These are phyloP conservation scores for Sclerotinia spermophila DNA, from an alignment of 2,329 filamentous ascomycete species.

Conservation along the genomic window DNA sequence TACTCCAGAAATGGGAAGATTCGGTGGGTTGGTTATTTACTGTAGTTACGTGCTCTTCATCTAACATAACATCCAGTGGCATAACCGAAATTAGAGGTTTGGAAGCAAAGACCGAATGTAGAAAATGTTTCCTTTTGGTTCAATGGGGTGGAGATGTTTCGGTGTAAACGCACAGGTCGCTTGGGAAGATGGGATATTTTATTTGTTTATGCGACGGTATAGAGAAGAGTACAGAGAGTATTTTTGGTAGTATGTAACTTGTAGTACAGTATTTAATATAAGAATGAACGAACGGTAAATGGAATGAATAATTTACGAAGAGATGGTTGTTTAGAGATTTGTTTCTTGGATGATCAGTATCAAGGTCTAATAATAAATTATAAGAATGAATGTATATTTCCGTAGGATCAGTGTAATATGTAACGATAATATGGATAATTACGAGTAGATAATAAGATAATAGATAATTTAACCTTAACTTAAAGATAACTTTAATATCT, in stretches of 20 bases:
- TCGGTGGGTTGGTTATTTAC: neutral
- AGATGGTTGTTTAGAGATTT: neutral
- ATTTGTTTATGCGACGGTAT: neutral
- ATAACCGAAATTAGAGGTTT: conserved; percentile 9
- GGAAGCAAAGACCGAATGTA: neutral
- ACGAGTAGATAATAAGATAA: too few species aligned
- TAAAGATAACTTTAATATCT: too few species aligned
- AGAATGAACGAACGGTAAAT: neutral
- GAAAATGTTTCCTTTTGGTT: neutral
- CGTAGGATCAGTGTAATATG: neutral
- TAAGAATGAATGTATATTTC: neutral
- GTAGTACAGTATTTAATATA: too few species aligned
- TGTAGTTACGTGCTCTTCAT: conserved; percentile 12
- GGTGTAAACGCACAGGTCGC: neutral
- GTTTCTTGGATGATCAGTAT: neutral
- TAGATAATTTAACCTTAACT: too few species aligned
- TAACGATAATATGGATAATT: too few species aligned
- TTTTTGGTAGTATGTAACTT: neutral
- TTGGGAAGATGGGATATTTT: neutral
- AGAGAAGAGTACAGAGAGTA: too few species aligned
- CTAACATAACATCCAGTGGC: neutral
- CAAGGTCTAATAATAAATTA: too few species aligned
- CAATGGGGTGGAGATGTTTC: neutral
- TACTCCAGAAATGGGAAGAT: conserved; percentile 5
- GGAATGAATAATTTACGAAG: neutral